Base-by-base conservation (phyloP, 1,284 basidiomycete species). In the Papiliotrema terrestris region DNA sequence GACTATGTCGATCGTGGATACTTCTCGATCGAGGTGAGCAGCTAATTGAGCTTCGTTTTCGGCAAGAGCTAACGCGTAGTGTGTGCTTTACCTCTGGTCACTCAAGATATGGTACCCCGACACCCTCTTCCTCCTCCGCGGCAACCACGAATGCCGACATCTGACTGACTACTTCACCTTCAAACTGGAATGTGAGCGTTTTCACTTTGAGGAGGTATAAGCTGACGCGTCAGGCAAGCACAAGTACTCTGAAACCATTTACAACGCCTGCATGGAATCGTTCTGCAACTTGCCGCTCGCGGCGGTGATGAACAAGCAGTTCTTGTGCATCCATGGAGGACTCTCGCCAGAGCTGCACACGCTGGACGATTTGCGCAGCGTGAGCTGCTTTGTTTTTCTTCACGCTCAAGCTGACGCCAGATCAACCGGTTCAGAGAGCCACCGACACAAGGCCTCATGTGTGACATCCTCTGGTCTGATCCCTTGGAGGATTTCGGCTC, bases 1-100 rank as follows among this genome's bases (percentile, higher is more conserved):
- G 95, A 99, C 78, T 98, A 98, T 74, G 95, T 99, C 47, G 96
- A 99, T 79, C 85, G 95, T 54, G 95, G 96, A 25, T 88, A 88
- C 79, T 97, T 96, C 77, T 89, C 90, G 19, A 93, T 96, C 67
- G 93, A 96, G 81, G 89, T 88, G 54, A 52, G 19, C 23, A 1
- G 13, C 15, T 42, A 29, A 32, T 19, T 49, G n/a, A 15, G 22
- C 2, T n/a, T 3, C 20, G 23, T 35, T n/a, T 19, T 35, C 20
- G 41, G 19, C 9, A 9, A 20, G 23, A 49, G 48, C 64, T 68
- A 45, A 71, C 25, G 14, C 20, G 59, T 68, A 92, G 89, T 93
- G 90, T 73, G 90, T 94, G 11, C 80, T 94, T 42, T 94, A 94
- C 76, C 82, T 97, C 19, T 97, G 91, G 80, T 80, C 88, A 25